Base-by-base conservation (phyloP, 768 basidiomycete genomes). In the Udeniomyces megalosporus region DNA sequence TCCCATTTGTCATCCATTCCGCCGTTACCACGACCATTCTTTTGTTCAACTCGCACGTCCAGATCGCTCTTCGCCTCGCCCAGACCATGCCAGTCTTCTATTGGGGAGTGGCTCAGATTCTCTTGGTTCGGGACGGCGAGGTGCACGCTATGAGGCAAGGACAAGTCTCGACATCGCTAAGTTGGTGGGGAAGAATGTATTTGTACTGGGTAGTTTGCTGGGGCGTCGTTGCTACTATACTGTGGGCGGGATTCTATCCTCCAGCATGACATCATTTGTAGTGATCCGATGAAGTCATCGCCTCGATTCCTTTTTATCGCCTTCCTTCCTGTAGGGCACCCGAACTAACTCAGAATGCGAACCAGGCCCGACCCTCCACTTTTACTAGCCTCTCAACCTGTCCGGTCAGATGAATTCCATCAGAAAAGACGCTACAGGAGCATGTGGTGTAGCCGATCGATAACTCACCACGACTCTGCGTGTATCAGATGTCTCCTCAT, bases 221-320 rank as follows among this genome's bases (percentile, higher is more conserved):
- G 90, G 83, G 85, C 3, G 72, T 77, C 1, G 68, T 83, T 20
- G 82, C 82, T 12, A 71, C 84, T 22, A 78, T 88, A 4, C 75
- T 93, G 0, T 97, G 90, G 91, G 79, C 78, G 1, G 79, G 80
- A 2, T 92, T 91, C 70, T 78, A 93, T 32, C 93, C 93, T 0
- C 93, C 93, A n/a, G 93, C 92, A 0, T 93, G 74, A 61, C 1
- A 35, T 46, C 22, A 45, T 8, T 17, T 42, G 38, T 8, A 42
- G n/a, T n/a, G n/a, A n/a, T n/a, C n/a, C n/a, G n/a, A n/a, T n/a
- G n/a, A n/a, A n/a, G n/a, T n/a, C n/a, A n/a, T n/a, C n/a, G n/a
- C n/a, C n/a, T n/a, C n/a, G n/a, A n/a, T n/a, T n/a, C n/a, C n/a
- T n/a, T n/a, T n/a, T n/a, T n/a, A n/a, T n/a, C n/a, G n/a, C n/a